phyloP scores from a whole-genome alignment of 108 stramenopile genomes.

The Mediolabrus comicus region DNA sequence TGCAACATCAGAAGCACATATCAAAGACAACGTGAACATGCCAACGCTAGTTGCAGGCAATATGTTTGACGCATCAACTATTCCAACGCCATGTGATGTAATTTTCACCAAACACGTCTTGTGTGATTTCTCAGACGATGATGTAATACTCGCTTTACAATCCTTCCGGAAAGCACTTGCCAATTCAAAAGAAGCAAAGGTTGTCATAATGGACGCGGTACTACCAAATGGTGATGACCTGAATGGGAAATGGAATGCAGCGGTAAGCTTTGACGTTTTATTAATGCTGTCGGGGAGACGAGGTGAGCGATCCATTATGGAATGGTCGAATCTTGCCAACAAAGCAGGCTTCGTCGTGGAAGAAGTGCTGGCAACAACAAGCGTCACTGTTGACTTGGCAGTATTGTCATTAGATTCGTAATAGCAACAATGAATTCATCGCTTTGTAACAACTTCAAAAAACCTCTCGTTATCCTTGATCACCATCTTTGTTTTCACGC shows the following conservation, averaged over 20 bases:
- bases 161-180: slow-evolving; percentile 26
- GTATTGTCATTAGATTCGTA: slow-evolving; percentile 11
- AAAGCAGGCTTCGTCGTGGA: slow-evolving; percentile 32
- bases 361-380: slow-evolving; percentile 28
- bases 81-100: slow-evolving; percentile 33
- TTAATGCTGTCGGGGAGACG: slow-evolving; percentile 39
- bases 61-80: slow-evolving; percentile 43
- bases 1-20: slow-evolving; percentile 8
- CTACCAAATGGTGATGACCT: slow-evolving; percentile 35
- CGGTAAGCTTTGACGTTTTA: slow-evolving; percentile 38
- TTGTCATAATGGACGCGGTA: slow-evolving; percentile 43
- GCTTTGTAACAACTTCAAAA: slow-evolving; percentile 39
- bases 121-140: slow-evolving; percentile 44
- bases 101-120: slow-evolving; percentile 46
- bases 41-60: slow-evolving; percentile 24
- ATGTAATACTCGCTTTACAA: slow-evolving; percentile 30
- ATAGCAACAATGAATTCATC: not conserved
- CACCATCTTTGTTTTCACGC: slow-evolving; percentile 36
- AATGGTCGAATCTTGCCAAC: slow-evolving; percentile 39
- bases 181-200: slow-evolving; percentile 20
- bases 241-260: slow-evolving; percentile 40
- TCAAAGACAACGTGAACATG: not conserved
- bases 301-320: slow-evolving; percentile 31
- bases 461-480: slow-evolving; percentile 16
- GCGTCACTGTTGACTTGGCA: slow-evolving; percentile 39